Evolutionary conservation across 768 basidiomycete genomes (phyloP).

Genomic region (Daedaleopsis sinensis): DNA sequence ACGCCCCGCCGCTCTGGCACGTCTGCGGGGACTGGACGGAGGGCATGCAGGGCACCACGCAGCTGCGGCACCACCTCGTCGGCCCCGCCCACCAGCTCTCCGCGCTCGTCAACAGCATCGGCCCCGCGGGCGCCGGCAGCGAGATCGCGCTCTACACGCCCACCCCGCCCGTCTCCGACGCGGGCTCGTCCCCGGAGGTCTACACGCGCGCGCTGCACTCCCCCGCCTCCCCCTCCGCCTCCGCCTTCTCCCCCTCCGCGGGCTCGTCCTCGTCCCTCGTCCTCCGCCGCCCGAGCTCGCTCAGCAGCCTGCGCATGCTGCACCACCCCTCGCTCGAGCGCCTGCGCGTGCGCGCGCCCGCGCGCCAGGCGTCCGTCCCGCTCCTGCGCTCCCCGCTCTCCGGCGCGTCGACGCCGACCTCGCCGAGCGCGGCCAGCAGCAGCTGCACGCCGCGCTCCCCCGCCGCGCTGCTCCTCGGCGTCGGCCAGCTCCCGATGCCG

Average conservation of each 20-base stretch:
- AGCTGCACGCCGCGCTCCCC: too few relatives aligned
- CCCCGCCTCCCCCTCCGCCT: conserved; percentile 2
- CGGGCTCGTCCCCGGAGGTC: conserved; percentile 17
- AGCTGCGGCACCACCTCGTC: conserved; percentile 65
- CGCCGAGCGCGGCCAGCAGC: background rate
- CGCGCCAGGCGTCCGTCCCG: conserved; percentile 11
- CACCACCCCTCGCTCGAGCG: conserved; percentile 20
- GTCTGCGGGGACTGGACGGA: conserved; percentile 79
- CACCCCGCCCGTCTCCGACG: conserved; percentile 13
- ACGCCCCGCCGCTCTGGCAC: conserved; percentile 49
- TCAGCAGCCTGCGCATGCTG: conserved; percentile 18
- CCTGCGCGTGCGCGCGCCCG: conserved; percentile 3
- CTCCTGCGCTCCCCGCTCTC: conserved; percentile 17
- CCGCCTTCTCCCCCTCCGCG: too few relatives aligned
- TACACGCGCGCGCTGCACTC: conserved; percentile 17
- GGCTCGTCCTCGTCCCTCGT: conserved; percentile 7
- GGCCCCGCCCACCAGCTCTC: conserved; percentile 65
- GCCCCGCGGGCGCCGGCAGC: conserved; percentile 1
- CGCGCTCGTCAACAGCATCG: conserved; percentile 55
- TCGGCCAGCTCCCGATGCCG: conserved; percentile 12
- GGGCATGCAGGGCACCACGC: conserved; percentile 63
- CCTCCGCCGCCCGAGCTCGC: conserved; percentile 13
- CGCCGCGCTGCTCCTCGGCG: too few relatives aligned
- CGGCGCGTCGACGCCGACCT: conserved; percentile 12
- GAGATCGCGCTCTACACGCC: conserved; percentile 11